A percentile compares a stretch with the other conserved stretches of the same genome.
These are phyloP conservation scores for Dictyostelium citrinum DNA, from an alignment of 78 protist species.

Conservation along the genomic window DNA sequence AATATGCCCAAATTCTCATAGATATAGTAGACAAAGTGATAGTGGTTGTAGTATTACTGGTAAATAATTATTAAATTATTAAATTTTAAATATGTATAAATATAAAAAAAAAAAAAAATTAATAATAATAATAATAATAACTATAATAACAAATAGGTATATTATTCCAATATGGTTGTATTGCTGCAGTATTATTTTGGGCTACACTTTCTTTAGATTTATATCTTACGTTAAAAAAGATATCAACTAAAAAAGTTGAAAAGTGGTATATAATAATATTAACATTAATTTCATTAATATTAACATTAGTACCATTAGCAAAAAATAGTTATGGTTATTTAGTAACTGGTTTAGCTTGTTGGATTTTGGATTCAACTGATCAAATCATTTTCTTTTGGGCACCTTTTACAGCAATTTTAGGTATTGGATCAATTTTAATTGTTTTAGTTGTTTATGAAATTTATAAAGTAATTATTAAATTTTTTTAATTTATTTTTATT, in stretches of 20 bases:
- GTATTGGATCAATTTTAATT: neutral
- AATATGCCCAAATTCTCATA: neutral
- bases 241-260: neutral
- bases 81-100: too few relatives aligned
- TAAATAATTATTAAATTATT: neutral
- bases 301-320: neutral
- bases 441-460: neutral
- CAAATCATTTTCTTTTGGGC: neutral
- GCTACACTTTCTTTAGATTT: neutral
- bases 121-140: too few relatives aligned
- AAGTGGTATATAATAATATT: neutral
- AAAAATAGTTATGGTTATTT: neutral
- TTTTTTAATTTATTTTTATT: too few relatives aligned
- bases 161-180: neutral
- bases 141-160: neutral
- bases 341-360: neutral
- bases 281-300: neutral
- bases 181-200: neutral
- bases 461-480: neutral
- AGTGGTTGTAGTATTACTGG: constrained; percentile 3
- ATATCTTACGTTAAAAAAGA: neutral
- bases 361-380: neutral
- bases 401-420: neutral
- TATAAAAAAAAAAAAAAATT: too few relatives aligned
- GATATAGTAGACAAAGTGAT: neutral